These are phyloP conservation scores for Marasmius fiardii DNA, from an alignment of 1,284 basidiomycete genomes.

Conservation along the genomic window DNA sequence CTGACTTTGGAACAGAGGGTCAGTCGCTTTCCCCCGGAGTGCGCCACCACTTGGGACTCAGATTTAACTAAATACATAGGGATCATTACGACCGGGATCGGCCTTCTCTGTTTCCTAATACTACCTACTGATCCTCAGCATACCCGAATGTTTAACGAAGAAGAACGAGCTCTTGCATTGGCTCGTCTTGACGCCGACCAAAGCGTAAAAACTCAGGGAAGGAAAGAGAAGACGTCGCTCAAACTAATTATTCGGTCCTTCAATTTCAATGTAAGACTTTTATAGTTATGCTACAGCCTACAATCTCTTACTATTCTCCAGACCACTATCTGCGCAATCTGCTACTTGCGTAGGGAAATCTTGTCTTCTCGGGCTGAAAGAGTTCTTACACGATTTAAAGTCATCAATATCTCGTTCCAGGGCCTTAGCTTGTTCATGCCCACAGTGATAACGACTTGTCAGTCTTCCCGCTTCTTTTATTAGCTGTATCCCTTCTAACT, in stretches of 20 bases:
- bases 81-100: conserved; percentile 34
- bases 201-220: conserved; percentile 26
- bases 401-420: conserved; percentile 39
- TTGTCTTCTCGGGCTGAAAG: neutral
- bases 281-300: neutral
- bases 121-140: conserved; percentile 34
- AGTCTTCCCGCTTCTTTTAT: conserved; percentile 16
- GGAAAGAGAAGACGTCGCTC: conserved; percentile 30
- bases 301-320: conserved; percentile 12
- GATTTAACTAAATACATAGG: conserved; percentile 26
- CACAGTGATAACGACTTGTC: conserved; percentile 36
- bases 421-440: conserved; percentile 40
- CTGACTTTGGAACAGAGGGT: conserved; percentile 5
- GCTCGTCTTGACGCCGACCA: conserved; percentile 35
- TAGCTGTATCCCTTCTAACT: neutral
- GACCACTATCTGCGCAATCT: conserved; percentile 28
- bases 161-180: conserved; percentile 32
- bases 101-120: conserved; percentile 31
- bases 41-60: too few species aligned
- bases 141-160: conserved; percentile 31
- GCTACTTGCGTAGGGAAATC: conserved; percentile 23
- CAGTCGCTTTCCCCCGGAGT: too few species aligned
- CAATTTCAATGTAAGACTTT: conserved; percentile 31
- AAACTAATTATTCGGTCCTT: conserved; percentile 31
- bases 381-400: conserved; percentile 1